phyloP scores from a whole-genome alignment of 441 rosid species.

The Populus hybrid region DNA sequence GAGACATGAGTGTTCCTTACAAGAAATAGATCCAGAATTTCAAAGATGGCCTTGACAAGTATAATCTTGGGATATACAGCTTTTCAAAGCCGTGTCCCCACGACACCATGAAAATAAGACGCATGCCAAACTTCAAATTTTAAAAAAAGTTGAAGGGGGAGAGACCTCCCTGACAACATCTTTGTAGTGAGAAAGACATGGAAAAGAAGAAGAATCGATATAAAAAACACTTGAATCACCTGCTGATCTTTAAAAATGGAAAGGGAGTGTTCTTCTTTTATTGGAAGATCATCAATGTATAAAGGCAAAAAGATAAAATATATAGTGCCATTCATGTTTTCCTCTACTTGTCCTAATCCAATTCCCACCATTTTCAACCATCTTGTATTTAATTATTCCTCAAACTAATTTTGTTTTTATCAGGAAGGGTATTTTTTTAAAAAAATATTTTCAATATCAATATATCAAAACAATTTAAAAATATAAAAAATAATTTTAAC shows the following conservation, averaged over 20 bases:
- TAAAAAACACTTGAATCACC: not conserved
- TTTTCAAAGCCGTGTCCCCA: conserved; percentile 30
- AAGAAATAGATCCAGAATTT: conserved; percentile 3
- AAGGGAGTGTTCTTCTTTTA: no score
- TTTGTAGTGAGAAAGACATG: not conserved
- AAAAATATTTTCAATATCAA: no score
- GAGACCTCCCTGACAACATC: not conserved
- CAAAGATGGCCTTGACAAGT: conserved; percentile 5
- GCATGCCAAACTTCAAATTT: not conserved
- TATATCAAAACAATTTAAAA: no score
- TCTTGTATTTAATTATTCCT: not conserved
- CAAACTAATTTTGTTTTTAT: no score
- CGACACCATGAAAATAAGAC: conserved; percentile 17
- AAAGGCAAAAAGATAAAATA: no score
- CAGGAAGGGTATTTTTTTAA: no score
- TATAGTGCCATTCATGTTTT: no score
- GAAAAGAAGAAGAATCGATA: not conserved
- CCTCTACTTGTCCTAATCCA: not conserved
- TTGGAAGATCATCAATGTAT: no score
- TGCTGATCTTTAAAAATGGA: not conserved
- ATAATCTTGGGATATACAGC: conserved; percentile 4
- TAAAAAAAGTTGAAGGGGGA: not conserved
- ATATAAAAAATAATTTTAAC: no score
- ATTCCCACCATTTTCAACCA: not conserved
- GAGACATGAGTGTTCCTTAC: conserved; percentile 32